Evolutionary conservation across 306 rosid species (phyloP).

Genomic region (Arachis hypogaea): DNA sequence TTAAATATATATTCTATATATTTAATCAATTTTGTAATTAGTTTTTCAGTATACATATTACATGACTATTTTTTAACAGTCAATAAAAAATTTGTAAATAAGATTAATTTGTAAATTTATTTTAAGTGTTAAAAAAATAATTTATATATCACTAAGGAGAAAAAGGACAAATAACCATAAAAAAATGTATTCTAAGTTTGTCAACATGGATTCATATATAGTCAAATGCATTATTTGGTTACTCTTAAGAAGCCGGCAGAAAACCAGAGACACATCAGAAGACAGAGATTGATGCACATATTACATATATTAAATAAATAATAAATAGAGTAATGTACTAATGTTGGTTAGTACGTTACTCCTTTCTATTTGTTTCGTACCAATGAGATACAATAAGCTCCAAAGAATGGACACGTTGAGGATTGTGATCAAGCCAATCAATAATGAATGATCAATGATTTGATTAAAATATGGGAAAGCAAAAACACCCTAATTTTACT

Average conservation of each 20-base stretch:
- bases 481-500: too few relatives aligned
- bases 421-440: not conserved
- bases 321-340: conserved; percentile 11
- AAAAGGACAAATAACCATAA: too few relatives aligned
- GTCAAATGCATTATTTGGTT: conserved; percentile 24
- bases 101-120: too few relatives aligned
- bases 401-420: conserved; percentile 6
- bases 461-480: too few relatives aligned
- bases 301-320: not conserved
- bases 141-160: too few relatives aligned
- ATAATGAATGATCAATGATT: too few relatives aligned
- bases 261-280: conserved; percentile 36
- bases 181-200: conserved; percentile 12
- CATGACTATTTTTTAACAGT: too few relatives aligned
- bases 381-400: conserved; percentile 32
- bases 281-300: conserved; percentile 10
- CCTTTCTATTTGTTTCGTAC: conserved; percentile 40
- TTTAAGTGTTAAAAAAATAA: too few relatives aligned
- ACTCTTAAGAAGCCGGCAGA: conserved; percentile 48
- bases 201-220: conserved; percentile 12
- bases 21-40: too few relatives aligned
- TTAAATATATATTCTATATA: too few relatives aligned
- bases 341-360: conserved; percentile 18
- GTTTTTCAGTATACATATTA: too few relatives aligned
- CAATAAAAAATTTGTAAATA: too few relatives aligned